Conservation (phyloP, 1,284 basidiomycete species). For the Ganoderma resinaceum region DNA sequence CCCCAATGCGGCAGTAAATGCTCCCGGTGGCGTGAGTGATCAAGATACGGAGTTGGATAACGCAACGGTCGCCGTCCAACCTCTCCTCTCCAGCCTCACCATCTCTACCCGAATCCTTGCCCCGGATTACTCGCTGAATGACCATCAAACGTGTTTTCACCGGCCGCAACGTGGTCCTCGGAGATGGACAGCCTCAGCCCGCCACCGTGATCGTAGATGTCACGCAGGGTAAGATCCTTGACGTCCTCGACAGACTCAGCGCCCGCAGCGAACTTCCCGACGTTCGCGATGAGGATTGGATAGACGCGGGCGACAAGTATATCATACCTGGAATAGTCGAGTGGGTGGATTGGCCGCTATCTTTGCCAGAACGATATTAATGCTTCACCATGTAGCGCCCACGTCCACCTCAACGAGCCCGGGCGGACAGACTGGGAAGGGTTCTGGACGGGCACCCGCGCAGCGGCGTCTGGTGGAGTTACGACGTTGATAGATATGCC, state of each 20-base stretch:
- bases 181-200: slow-evolving; percentile 54
- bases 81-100: neutral
- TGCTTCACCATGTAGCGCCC: slow-evolving; percentile 61
- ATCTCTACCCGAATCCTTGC: neutral
- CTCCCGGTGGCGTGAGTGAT: slow-evolving; percentile 15
- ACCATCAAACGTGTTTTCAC: slow-evolving; percentile 45
- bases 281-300: slow-evolving; percentile 50
- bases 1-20: slow-evolving; percentile 20
- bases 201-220: slow-evolving; percentile 77
- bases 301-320: slow-evolving; percentile 69
- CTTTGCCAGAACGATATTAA: neutral
- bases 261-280: slow-evolving; percentile 45
- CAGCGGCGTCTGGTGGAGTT: slow-evolving; percentile 89
- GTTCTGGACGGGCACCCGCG: slow-evolving; percentile 88
- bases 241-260: slow-evolving; percentile 50
- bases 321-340: slow-evolving; percentile 89
- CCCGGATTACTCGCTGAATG: slow-evolving; percentile 15
- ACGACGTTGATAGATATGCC: slow-evolving; percentile 97
- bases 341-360: slow-evolving; percentile 52
- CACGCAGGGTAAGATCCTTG: slow-evolving; percentile 70
- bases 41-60: slow-evolving; percentile 18
- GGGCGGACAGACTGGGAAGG: slow-evolving; percentile 95
- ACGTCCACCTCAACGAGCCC: slow-evolving; percentile 94
- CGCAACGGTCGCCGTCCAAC: slow-evolving; percentile 2
- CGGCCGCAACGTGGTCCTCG: slow-evolving; percentile 66